Evolutionary conservation across 2,329 filamentous ascomycete species (phyloP).

Genomic region (Penicillium palitans): DNA sequence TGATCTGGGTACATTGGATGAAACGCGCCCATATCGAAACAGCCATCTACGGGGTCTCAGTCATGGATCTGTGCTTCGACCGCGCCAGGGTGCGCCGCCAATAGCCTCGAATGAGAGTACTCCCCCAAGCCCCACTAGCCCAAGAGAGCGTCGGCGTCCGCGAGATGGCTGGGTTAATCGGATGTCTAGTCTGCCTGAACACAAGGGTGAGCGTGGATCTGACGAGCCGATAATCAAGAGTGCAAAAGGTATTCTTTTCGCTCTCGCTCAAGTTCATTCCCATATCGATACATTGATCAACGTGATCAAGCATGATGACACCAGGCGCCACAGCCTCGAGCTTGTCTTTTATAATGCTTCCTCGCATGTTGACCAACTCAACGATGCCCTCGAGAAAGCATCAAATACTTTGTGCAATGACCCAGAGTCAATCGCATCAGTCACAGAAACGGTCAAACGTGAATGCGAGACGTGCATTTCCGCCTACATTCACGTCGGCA

Average conservation of each 20-base stretch:
- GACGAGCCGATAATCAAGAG: conserved; percentile 56
- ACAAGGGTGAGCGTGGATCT: conserved; percentile 50
- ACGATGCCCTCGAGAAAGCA: conserved; percentile 54
- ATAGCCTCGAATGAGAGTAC: conserved; percentile 36
- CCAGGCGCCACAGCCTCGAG: conserved; percentile 54
- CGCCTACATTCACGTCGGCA: conserved; percentile 51
- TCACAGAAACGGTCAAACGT: conserved; percentile 45
- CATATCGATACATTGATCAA: conserved; percentile 50
- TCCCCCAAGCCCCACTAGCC: conserved; percentile 48
- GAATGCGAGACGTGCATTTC: conserved; percentile 53
- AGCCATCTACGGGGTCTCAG: conserved; percentile 60
- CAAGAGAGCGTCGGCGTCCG: conserved; percentile 43
- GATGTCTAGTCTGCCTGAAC: conserved; percentile 59
- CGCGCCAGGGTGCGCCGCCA: conserved; percentile 32
- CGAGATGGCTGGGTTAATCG: conserved; percentile 51
- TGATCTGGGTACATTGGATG: conserved; percentile 55
- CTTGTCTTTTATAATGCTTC: conserved; percentile 59
- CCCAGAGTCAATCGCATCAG: conserved; percentile 45
- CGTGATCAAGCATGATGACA: conserved; percentile 49
- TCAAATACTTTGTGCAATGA: conserved; percentile 53
- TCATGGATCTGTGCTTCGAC: conserved; percentile 54
- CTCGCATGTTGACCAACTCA: conserved; percentile 57
- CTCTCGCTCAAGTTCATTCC: conserved; percentile 54
- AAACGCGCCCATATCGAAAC: conserved; percentile 52
- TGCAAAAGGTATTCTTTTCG: conserved; percentile 57